Percentiles rank a stretch among this genome's conserved stretches.
These are phyloP conservation scores for Moniliophthora roreri DNA, from an alignment of 1,284 basidiomycete species.

Conservation along the genomic window DNA sequence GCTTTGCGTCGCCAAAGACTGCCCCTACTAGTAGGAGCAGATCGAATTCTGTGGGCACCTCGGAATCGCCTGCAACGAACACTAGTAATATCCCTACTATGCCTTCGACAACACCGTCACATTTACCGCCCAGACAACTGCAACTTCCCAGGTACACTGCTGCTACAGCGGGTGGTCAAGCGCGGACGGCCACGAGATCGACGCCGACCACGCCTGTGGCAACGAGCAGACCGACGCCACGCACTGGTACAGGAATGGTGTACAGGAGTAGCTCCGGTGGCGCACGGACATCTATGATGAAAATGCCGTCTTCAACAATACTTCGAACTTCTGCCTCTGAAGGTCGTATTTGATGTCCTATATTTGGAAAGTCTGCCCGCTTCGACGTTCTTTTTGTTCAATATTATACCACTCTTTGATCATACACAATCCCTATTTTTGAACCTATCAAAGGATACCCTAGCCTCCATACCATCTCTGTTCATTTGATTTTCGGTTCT, in stretches of 20 bases:
- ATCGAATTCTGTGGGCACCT: background rate
- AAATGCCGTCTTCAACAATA: background rate
- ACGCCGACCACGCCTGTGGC: conserved; percentile 8
- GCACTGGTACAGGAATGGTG: conserved; percentile 70
- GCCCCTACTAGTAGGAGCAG: background rate
- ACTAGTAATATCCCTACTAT: background rate
- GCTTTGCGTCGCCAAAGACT: background rate
- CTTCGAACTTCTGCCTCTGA: background rate
- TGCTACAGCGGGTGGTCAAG: conserved; percentile 12
- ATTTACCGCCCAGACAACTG: conserved; percentile 21
- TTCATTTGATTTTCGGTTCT: too few relatives aligned
- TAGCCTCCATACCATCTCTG: too few relatives aligned
- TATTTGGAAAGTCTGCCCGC: background rate
- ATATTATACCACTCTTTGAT: background rate
- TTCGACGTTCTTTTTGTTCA: background rate
- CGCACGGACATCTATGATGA: conserved; percentile 4
- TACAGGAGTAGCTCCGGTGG: conserved; percentile 43
- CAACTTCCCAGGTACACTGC: conserved; percentile 17
- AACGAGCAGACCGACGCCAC: conserved; percentile 32
- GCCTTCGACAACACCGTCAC: conserved; percentile 1
- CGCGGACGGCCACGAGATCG: conserved; percentile 10
- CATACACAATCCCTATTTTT: background rate
- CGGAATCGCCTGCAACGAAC: background rate
- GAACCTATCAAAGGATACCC: too few relatives aligned
- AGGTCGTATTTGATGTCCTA: background rate